Percentiles rank a stretch among this genome's conserved stretches.
phyloP scores from a whole-genome alignment of 202 grass and related monocot genomes.

The Carex sylvatica region DNA sequence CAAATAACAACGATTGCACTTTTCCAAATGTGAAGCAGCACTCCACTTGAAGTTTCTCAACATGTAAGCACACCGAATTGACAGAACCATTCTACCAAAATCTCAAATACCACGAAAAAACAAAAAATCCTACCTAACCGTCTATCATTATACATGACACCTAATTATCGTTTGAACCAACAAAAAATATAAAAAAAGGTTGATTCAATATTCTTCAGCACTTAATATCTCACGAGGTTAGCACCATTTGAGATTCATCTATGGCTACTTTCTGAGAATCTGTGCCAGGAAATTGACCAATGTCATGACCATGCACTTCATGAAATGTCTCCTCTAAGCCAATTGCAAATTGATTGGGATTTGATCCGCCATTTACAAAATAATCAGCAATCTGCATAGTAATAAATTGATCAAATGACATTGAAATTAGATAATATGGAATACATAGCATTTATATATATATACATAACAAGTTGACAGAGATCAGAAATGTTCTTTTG shows the following conservation, averaged over 20 bases:
- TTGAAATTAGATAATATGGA: neutral
- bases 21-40: neutral
- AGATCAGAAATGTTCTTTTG: neutral
- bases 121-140: neutral
- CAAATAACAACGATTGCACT: neutral
- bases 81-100: neutral
- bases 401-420: neutral
- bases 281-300: conserved; percentile 72
- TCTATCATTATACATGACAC: neutral
- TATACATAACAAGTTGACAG: neutral
- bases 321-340: conserved; percentile 54
- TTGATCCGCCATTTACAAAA: conserved; percentile 34
- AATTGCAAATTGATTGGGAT: conserved; percentile 52
- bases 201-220: neutral
- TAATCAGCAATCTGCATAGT: conserved; percentile 64
- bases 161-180: neutral
- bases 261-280: conserved; percentile 36
- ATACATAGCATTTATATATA: neutral
- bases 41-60: neutral
- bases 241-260: conserved; percentile 39
- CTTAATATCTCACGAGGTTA: conserved; percentile 30
- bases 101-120: neutral
- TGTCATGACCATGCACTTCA: conserved; percentile 69
- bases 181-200: neutral
- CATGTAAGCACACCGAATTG: neutral